Conservation (phyloP, 768 basidiomycete genomes). For the Cyathus striatus region DNA sequence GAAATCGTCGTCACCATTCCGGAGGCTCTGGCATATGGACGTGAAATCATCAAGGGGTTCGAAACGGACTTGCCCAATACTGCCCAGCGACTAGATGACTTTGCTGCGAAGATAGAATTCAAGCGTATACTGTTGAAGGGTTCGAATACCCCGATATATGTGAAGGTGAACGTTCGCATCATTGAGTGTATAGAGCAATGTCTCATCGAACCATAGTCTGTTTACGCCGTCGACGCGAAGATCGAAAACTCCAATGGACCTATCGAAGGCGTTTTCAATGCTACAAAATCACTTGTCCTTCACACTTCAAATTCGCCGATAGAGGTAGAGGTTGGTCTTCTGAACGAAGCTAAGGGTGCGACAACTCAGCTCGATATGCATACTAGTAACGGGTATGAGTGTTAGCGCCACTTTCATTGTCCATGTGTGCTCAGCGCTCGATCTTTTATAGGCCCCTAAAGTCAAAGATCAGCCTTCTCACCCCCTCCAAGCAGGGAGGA, state of each 20-base stretch:
- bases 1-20: slow-evolving; percentile 34
- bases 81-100: slow-evolving; percentile 26
- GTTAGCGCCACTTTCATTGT: no score
- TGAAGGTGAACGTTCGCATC: slow-evolving; percentile 20
- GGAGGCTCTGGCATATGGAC: slow-evolving; percentile 10
- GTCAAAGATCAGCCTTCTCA: neutral
- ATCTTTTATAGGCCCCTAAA: no score
- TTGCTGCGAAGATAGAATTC: slow-evolving; percentile 30
- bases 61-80: slow-evolving; percentile 37
- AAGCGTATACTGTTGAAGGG: slow-evolving; percentile 26
- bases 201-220: slow-evolving; percentile 17
- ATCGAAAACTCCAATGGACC: slow-evolving; percentile 34
- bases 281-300: slow-evolving; percentile 20
- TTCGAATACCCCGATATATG: slow-evolving; percentile 25
- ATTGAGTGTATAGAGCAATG: neutral
- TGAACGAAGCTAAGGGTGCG: slow-evolving; percentile 17
- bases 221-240: slow-evolving; percentile 20
- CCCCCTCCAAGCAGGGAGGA: slow-evolving; percentile 14
- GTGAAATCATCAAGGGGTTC: slow-evolving; percentile 32
- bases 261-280: slow-evolving; percentile 42
- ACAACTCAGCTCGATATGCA: slow-evolving; percentile 17
- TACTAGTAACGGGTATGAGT: slow-evolving; percentile 37
- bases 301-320: slow-evolving; percentile 39
- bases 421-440: no score
- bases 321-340: slow-evolving; percentile 29